Conservation (phyloP, 768 basidiomycete species). For the Amanita muscaria region DNA sequence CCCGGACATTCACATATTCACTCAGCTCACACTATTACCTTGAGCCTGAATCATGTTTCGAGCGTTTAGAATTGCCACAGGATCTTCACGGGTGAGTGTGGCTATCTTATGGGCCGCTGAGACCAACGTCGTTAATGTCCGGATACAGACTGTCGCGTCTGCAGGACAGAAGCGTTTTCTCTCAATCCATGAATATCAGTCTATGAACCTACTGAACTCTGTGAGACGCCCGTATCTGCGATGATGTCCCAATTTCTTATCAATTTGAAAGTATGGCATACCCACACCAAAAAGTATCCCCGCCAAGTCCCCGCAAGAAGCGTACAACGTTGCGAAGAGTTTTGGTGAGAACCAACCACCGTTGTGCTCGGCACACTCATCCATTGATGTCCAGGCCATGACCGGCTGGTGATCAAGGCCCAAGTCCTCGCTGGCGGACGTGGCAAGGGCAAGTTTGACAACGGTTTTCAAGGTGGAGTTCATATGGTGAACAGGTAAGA, state of each 20-base stretch:
- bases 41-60: conserved; percentile 66
- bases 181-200: conserved; percentile 98
- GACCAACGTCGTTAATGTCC: too few relatives aligned
- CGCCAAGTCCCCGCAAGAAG: conserved; percentile 85
- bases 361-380: conserved; percentile 3
- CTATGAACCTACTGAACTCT: conserved; percentile 88
- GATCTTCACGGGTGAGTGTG: conserved; percentile 51
- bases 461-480: conserved; percentile 95
- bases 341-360: conserved; percentile 50
- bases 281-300: conserved; percentile 87
- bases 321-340: conserved; percentile 78
- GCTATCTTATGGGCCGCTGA: too few relatives aligned
- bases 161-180: conserved; percentile 84
- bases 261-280: conserved; percentile 69
- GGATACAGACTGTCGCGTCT: conserved; percentile 49
- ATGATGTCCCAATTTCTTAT: not conserved
- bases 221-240: too few relatives aligned
- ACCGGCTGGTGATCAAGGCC: conserved; percentile 92
- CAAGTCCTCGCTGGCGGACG: conserved; percentile 98
- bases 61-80: conserved; percentile 54
- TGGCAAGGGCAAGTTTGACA: conserved; percentile 95
- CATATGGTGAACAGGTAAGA: conserved; percentile 81
- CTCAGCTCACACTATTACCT: too few relatives aligned
- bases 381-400: conserved; percentile 38
- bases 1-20: not conserved